These are phyloP conservation scores for Phaeophleospora eucalypticola DNA, from an alignment of 2,329 filamentous ascomycete genomes.

Conservation along the genomic window DNA sequence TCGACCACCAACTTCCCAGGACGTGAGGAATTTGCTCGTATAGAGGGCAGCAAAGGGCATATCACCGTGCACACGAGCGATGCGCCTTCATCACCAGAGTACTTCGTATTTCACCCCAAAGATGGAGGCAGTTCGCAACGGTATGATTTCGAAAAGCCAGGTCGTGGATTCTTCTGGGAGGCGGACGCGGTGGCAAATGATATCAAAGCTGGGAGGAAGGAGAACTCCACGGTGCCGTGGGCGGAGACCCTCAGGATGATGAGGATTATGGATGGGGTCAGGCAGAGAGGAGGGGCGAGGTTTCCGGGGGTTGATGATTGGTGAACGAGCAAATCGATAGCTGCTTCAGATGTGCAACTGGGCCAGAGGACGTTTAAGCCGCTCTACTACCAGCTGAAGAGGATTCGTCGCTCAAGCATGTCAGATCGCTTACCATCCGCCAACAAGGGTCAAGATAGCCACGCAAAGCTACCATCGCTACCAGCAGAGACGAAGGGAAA, in stretches of 20 bases:
- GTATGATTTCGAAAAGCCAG: conserved; percentile 37
- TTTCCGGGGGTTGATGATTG: conserved; percentile 22
- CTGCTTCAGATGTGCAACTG: no score
- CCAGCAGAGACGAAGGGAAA: no score
- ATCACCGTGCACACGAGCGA: conserved; percentile 37
- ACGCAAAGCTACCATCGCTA: no score
- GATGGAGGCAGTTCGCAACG: conserved; percentile 30
- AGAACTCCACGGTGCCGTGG: conserved; percentile 45
- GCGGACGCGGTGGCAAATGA: conserved; percentile 43
- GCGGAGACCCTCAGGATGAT: conserved; percentile 45
- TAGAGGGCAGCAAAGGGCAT: conserved; percentile 41
- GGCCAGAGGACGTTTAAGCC: no score
- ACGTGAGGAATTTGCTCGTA: conserved; percentile 34
- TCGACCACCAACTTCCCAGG: conserved; percentile 32
- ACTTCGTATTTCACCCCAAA: conserved; percentile 36
- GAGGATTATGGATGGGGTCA: conserved; percentile 47
- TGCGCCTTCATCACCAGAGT: conserved; percentile 28
- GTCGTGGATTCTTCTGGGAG: conserved; percentile 44
- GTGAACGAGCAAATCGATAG: conserved; percentile 2
- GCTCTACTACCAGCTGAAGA: no score
- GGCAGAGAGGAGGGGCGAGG: conserved; percentile 33
- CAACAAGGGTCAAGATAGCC: no score
- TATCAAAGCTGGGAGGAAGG: conserved; percentile 35
- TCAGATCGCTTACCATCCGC: no score
- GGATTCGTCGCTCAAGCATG: no score